Evolutionary conservation across 176 grass and related monocot genomes (phyloP).

Genomic region (Alopecurus myosuroides): DNA sequence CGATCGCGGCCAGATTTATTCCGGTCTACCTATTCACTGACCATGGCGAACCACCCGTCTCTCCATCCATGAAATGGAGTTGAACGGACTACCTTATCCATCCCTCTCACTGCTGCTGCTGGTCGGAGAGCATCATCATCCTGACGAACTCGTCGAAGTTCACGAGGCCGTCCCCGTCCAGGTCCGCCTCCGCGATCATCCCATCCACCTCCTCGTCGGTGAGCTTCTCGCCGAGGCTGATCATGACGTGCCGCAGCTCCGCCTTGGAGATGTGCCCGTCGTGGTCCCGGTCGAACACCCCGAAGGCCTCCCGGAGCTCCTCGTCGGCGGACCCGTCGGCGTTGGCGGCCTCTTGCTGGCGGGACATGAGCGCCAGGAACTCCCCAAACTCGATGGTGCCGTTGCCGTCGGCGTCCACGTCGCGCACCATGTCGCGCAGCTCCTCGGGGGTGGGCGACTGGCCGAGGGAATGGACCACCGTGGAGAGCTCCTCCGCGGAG

Average conservation of each 20-base stretch:
- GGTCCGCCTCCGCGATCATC: conserved; percentile 78
- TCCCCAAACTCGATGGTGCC: conserved; percentile 79
- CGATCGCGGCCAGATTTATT: not conserved
- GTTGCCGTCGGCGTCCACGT: conserved; percentile 73
- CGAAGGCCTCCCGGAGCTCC: conserved; percentile 82
- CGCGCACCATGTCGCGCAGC: conserved; percentile 71
- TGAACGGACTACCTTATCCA: not conserved
- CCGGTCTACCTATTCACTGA: too few relatives aligned
- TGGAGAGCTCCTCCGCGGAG: conserved; percentile 43
- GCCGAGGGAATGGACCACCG: conserved; percentile 69
- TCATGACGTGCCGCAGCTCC: conserved; percentile 67
- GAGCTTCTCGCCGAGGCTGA: conserved; percentile 73
- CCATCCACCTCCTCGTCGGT: conserved; percentile 61
- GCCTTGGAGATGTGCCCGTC: conserved; percentile 70
- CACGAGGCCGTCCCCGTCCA: conserved; percentile 76
- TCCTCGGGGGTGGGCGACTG: conserved; percentile 48
- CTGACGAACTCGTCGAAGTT: conserved; percentile 76
- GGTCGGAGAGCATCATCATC: conserved; percentile 81
- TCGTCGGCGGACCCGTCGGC: conserved; percentile 44
- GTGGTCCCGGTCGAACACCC: conserved; percentile 94
- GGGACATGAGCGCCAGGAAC: conserved; percentile 65
- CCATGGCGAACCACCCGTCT: too few relatives aligned
- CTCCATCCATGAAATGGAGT: too few relatives aligned
- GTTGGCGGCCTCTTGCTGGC: conserved; percentile 57
- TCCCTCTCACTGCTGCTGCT: not conserved